Evolutionary conservation across 78 protist genomes (phyloP).

Genomic region (Emiliania huxleyi): DNA sequence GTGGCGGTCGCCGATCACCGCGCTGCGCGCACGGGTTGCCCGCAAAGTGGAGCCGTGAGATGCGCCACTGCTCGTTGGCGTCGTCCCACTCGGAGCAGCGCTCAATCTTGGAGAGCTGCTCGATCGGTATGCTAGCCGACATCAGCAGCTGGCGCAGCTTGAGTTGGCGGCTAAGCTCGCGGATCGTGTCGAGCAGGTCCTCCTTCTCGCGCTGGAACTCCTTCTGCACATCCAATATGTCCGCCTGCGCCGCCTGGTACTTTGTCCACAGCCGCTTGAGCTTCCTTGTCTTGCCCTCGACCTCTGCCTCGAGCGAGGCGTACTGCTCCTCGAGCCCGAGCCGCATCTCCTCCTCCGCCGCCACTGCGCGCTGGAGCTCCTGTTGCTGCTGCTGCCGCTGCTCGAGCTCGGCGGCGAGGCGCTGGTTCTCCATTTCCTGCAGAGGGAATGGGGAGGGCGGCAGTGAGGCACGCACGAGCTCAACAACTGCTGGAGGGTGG

Average conservation of each 20-base stretch:
- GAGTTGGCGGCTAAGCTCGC: conserved; percentile 58
- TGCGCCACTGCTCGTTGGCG: background rate
- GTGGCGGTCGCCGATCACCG: background rate
- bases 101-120: conserved; percentile 45
- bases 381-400: background rate
- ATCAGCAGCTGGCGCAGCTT: conserved; percentile 31
- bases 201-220: conserved; percentile 50
- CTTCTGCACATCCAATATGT: conserved; percentile 52
- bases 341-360: background rate
- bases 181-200: conserved; percentile 60
- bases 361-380: background rate
- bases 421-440: background rate
- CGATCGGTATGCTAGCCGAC: conserved; percentile 36
- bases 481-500: too few species aligned
- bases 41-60: background rate
- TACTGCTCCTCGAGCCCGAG: background rate
- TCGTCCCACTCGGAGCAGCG: conserved; percentile 37
- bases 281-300: conserved; percentile 45
- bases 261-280: conserved; percentile 49
- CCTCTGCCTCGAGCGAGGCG: conserved; percentile 20
- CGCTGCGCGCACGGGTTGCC: background rate
- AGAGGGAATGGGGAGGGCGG: too few species aligned
- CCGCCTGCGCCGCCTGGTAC: conserved; percentile 44
- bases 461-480: too few species aligned
- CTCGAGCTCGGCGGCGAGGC: conserved; percentile 19